phyloP scores from a whole-genome alignment of 176 grass and related monocot species.

The Coix lacrymajobi region DNA sequence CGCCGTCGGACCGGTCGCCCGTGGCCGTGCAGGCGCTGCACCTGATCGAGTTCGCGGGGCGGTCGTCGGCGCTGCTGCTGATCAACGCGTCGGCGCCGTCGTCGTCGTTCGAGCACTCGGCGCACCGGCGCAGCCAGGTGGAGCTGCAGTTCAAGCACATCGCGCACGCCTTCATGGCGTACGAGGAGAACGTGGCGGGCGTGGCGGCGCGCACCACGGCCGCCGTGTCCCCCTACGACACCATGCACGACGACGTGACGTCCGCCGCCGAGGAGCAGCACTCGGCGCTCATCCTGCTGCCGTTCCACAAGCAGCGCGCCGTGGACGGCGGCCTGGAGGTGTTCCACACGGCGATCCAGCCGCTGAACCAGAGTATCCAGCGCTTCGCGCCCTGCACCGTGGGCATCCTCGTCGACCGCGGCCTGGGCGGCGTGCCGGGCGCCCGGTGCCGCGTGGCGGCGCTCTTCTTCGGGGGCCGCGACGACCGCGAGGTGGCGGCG shows the following conservation, averaged over 20 bases:
- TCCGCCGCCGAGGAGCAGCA: slow-evolving; percentile 54
- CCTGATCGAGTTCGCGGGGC: slow-evolving; percentile 68
- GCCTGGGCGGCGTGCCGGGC: slow-evolving; percentile 25
- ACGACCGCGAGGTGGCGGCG: slow-evolving; percentile 71
- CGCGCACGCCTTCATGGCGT: slow-evolving; percentile 53
- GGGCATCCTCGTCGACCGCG: slow-evolving; percentile 61
- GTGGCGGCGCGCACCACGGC: slow-evolving; percentile 38
- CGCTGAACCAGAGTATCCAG: slow-evolving; percentile 44
- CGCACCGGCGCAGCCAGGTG: slow-evolving; percentile 32
- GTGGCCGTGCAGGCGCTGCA: slow-evolving; percentile 51
- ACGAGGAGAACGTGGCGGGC: slow-evolving; percentile 38
- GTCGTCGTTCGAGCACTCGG: not conserved
- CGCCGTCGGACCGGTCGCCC: slow-evolving; percentile 39
- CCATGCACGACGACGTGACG: slow-evolving; percentile 74
- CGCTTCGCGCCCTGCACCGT: slow-evolving; percentile 60
- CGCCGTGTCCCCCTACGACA: slow-evolving; percentile 47
- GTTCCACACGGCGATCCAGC: slow-evolving; percentile 40
- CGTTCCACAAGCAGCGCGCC: slow-evolving; percentile 76
- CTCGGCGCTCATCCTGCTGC: slow-evolving; percentile 60
- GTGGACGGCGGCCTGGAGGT: slow-evolving; percentile 62
- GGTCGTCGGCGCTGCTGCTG: slow-evolving; percentile 49
- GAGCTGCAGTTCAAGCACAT: slow-evolving; percentile 59
- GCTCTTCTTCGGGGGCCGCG: slow-evolving; percentile 69
- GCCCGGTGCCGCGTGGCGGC: slow-evolving; percentile 32
- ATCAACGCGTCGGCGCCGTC: slow-evolving; percentile 34